phyloP scores from a whole-genome alignment of 768 basidiomycete genomes.

The Dacryopinax primogenitus region DNA sequence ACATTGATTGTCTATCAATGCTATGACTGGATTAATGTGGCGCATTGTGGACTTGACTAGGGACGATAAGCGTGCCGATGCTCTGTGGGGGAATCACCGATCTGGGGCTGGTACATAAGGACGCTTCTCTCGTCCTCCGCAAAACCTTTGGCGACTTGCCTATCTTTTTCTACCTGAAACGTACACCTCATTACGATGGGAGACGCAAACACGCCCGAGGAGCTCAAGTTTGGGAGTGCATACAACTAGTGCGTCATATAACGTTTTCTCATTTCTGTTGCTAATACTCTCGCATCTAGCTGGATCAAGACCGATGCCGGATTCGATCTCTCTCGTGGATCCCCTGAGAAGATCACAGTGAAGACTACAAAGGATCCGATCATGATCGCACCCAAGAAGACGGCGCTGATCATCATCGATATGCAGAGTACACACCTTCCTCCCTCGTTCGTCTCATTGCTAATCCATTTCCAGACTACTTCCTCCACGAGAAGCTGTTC shows the following conservation, averaged over 20 bases:
- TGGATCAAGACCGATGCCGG: constrained; percentile 5
- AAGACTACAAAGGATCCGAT: constrained; percentile 7
- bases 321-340: background rate
- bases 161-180: background rate
- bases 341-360: background rate
- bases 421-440: constrained; percentile 47
- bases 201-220: background rate
- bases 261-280: background rate
- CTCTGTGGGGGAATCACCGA: background rate
- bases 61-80: constrained; percentile 8
- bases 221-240: background rate
- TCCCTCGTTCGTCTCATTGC: constrained; percentile 9
- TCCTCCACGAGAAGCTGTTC: constrained; percentile 48
- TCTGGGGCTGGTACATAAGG: background rate
- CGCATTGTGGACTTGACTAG: background rate
- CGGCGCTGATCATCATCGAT: constrained; percentile 51
- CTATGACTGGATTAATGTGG: background rate
- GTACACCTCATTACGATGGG: background rate
- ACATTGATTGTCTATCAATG: background rate
- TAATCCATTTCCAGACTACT: constrained; percentile 28
- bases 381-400: constrained; percentile 34
- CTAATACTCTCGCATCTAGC: background rate
- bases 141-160: background rate
- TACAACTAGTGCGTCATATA: constrained; percentile 2
- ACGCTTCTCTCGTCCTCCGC: background rate